Conservation (phyloP, 805 yeast genomes). For the Ogataea chonburiensis region DNA sequence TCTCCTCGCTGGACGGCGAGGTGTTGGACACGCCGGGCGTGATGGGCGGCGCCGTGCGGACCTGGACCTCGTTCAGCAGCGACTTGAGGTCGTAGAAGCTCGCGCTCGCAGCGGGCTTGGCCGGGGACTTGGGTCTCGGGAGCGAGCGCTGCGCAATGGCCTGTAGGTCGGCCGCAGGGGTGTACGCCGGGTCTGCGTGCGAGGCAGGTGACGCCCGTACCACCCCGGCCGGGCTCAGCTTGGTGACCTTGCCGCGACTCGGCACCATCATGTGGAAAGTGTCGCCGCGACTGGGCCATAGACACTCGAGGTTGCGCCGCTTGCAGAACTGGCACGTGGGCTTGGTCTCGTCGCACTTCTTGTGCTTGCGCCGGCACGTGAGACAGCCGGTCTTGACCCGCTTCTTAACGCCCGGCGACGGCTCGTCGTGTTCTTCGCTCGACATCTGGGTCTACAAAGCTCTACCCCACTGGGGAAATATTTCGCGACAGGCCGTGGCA, state of each 20-base stretch:
- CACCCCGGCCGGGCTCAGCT: not conserved
- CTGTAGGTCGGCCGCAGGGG: constrained; percentile 3
- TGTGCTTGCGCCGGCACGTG: constrained; percentile 51
- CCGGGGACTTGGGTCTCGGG: constrained; percentile 2
- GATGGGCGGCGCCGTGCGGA: constrained; percentile 6
- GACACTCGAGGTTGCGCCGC: constrained; percentile 31
- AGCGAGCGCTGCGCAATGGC: not conserved
- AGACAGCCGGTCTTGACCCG: constrained; percentile 42
- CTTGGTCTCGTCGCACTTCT: constrained; percentile 50
- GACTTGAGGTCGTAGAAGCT: constrained; percentile 12
- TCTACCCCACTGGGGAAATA: constrained; percentile 4
- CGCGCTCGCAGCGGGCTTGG: constrained; percentile 3
- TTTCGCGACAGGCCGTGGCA: not conserved
- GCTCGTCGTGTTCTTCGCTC: not conserved
- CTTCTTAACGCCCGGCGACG: constrained; percentile 1
- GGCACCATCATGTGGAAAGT: constrained; percentile 17
- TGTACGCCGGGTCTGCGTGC: constrained; percentile 1
- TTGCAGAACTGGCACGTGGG: constrained; percentile 46
- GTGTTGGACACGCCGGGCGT: constrained; percentile 8
- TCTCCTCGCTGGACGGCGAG: constrained; percentile 9
- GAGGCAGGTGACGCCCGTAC: not conserved
- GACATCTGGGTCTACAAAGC: too few species aligned
- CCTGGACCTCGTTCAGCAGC: constrained; percentile 15
- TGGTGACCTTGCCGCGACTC: constrained; percentile 8
- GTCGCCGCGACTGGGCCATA: constrained; percentile 28